A percentile compares a stretch with the other conserved stretches of the same genome.
Evolutionary conservation across 495 filamentous ascomycete genomes (phyloP).

Genomic region (Aspergillus panamensis): DNA sequence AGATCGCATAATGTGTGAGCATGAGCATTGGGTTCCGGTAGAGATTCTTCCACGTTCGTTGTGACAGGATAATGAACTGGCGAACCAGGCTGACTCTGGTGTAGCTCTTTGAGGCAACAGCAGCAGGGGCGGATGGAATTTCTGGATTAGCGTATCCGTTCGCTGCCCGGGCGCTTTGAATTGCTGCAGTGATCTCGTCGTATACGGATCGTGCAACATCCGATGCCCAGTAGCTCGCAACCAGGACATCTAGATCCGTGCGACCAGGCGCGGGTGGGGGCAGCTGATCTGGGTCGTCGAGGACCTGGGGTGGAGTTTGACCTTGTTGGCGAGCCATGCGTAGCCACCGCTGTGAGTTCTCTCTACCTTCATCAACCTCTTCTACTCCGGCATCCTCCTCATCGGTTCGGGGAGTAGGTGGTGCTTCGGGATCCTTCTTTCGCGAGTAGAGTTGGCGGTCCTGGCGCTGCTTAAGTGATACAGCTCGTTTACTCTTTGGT

Average conservation of each 20-base stretch:
- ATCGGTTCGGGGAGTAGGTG: constrained; percentile 59
- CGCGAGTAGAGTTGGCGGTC: constrained; percentile 88
- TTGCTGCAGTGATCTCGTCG: constrained; percentile 72
- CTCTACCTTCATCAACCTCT: constrained; percentile 57
- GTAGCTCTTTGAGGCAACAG: constrained; percentile 65
- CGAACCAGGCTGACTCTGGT: constrained; percentile 69
- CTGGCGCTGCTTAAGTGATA: constrained; percentile 77
- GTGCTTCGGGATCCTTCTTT: constrained; percentile 58
- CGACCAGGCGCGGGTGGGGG: constrained; percentile 60
- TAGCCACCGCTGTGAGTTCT: constrained; percentile 61
- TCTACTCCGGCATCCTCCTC: constrained; percentile 67
- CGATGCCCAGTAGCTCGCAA: constrained; percentile 69
- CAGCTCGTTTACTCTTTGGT: constrained; percentile 62
- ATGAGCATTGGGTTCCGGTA: constrained; percentile 98
- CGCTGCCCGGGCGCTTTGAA: constrained; percentile 54
- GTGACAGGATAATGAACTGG: constrained; percentile 86
- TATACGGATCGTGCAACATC: constrained; percentile 74
- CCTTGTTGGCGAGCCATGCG: constrained; percentile 66
- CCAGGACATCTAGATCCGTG: constrained; percentile 80
- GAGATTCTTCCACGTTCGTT: constrained; percentile 93
- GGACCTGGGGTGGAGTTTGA: constrained; percentile 55
- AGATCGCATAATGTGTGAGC: constrained; percentile 99
- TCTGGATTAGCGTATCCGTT: constrained; percentile 69
- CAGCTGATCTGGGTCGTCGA: constrained; percentile 73
- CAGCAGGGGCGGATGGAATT: constrained; percentile 41